Evolutionary conservation across 768 basidiomycete species (phyloP).

Genomic region (Cystobasidium onofrii): DNA sequence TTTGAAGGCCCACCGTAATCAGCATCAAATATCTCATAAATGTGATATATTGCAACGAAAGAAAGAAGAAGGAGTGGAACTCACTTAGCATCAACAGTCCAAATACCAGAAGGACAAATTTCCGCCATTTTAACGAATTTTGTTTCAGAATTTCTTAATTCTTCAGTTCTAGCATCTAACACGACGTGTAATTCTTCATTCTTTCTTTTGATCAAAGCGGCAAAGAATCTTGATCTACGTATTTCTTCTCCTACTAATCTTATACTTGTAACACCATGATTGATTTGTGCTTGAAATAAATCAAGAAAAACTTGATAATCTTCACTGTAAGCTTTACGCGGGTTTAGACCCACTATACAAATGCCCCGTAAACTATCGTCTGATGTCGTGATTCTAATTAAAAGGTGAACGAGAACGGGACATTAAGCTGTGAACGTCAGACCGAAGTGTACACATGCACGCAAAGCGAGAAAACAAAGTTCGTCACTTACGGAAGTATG

Average conservation of each 20-base stretch:
- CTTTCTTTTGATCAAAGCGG: conserved; percentile 24
- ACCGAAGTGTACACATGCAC: no score
- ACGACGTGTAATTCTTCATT: conserved; percentile 22
- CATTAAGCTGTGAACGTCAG: no score
- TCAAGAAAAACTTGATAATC: conserved; percentile 30
- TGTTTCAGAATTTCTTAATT: conserved; percentile 1
- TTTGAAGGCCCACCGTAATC: no score
- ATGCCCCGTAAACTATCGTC: conserved; percentile 2
- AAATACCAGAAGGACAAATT: conserved; percentile 19
- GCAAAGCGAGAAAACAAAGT: no score
- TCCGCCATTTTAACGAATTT: conserved; percentile 28
- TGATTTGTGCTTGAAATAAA: conserved; percentile 21
- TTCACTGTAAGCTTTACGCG: not conserved
- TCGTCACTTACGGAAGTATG: not conserved
- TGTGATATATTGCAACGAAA: not conserved
- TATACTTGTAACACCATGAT: conserved; percentile 21
- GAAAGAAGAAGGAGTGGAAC: not conserved
- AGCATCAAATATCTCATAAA: no score
- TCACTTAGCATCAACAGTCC: conserved; percentile 4
- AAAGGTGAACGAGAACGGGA: not conserved
- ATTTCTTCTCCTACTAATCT: conserved; percentile 21
- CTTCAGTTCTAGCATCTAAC: conserved; percentile 13
- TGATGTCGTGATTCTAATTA: not conserved
- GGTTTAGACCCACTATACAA: conserved; percentile 20
- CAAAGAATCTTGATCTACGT: conserved; percentile 4